phyloP scores from a whole-genome alignment of 2,329 filamentous ascomycete genomes.

The Sodiomyces alkalinus region DNA sequence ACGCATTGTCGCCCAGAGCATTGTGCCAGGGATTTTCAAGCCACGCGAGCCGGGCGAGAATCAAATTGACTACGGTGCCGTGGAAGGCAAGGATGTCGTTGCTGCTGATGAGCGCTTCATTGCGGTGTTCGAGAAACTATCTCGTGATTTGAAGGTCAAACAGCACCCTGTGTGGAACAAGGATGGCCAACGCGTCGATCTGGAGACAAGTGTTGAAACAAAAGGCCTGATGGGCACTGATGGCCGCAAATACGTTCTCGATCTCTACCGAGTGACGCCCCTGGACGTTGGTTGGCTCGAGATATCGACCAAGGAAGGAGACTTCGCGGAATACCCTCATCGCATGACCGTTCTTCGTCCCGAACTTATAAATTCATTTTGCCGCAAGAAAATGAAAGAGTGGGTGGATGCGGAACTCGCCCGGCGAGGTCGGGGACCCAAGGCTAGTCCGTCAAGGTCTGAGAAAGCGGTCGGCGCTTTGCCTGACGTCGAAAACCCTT shows the following conservation, averaged over 20 bases:
- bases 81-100: conserved; percentile 91
- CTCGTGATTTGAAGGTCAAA: conserved; percentile 81
- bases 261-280: conserved; percentile 87
- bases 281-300: conserved; percentile 87
- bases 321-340: conserved; percentile 59
- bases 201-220: conserved; percentile 93
- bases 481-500: conserved; percentile 2
- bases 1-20: conserved; percentile 92
- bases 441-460: conserved; percentile 18
- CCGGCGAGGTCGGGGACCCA: conserved; percentile 33
- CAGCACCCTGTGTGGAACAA: conserved; percentile 97
- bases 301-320: conserved; percentile 39
- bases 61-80: conserved; percentile 96
- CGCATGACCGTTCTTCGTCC: conserved; percentile 88
- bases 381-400: conserved; percentile 72
- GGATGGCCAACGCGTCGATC: conserved; percentile 73
- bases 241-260: conserved; percentile 91
- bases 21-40: conserved; percentile 98
- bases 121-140: conserved; percentile 75
- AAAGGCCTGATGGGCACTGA: conserved; percentile 96
- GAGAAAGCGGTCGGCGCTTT: conserved; percentile 14
- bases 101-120: conserved; percentile 80
- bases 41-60: conserved; percentile 94
- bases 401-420: conserved; percentile 72
- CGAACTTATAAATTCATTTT: conserved; percentile 78